These are phyloP conservation scores for Copromyces sp. DNA, from an alignment of 495 filamentous ascomycete genomes.

Conservation along the genomic window DNA sequence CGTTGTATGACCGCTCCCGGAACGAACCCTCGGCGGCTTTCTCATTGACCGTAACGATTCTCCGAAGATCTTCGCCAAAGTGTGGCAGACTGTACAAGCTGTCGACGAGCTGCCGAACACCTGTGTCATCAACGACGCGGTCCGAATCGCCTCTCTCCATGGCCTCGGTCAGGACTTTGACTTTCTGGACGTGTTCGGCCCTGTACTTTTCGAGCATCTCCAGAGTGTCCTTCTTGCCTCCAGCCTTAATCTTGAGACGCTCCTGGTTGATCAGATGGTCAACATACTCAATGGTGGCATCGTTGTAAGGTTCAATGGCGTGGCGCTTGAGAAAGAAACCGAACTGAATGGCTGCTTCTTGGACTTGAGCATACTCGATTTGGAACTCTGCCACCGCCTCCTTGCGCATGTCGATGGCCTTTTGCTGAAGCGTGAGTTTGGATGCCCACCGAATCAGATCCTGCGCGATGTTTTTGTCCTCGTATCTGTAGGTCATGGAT, in stretches of 20 bases:
- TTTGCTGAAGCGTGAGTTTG: neutral
- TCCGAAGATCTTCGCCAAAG: constrained; percentile 1
- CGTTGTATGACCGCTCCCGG: constrained; percentile 1
- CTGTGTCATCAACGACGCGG: neutral
- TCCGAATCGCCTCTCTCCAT: neutral
- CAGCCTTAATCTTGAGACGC: neutral
- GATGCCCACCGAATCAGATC: neutral
- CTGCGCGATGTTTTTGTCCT: neutral
- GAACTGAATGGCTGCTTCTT: constrained; percentile 28
- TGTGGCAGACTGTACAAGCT: neutral
- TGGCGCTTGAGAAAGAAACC: constrained; percentile 30
- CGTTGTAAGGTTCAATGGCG: constrained; percentile 28
- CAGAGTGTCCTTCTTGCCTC: neutral
- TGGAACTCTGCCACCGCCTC: constrained; percentile 18
- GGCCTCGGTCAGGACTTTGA: neutral
- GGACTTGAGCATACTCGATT: constrained; percentile 22
- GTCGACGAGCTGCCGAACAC: neutral
- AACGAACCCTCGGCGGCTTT: constrained; percentile 1
- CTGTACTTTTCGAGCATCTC: constrained; percentile 4
- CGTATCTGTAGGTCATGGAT: neutral
- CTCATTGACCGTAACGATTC: constrained; percentile 1
- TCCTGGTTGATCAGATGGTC: constrained; percentile 23
- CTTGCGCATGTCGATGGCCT: constrained; percentile 1
- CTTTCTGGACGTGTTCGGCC: constrained; percentile 1
- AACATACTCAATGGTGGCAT: constrained; percentile 31